Base-by-base conservation (phyloP, 1,139 yeast genomes). In the Pichia sp. region DNA sequence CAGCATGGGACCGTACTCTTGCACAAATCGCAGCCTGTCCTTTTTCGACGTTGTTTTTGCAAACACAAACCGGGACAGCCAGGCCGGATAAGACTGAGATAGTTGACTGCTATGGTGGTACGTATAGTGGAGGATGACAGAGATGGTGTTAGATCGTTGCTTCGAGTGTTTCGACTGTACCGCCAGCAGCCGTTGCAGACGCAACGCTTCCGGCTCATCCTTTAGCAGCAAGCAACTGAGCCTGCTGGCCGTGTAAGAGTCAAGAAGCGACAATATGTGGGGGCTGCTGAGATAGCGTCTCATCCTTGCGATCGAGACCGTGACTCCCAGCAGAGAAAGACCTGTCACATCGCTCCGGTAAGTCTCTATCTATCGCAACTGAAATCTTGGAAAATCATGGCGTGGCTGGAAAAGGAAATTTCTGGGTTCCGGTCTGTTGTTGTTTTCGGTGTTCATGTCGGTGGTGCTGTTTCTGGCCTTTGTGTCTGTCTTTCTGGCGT, bases 121-220 rank as follows among this genome's bases (percentile, higher is more conserved):
- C 6, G 43, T 38, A 40, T 41, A 53, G 7, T 46, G 33, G 31
- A 55, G 31, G 3, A 53, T 38, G 6, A 42, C 43, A 2, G 40
- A 14, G 4, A 54, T 44, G 20, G 43, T 14, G 16, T 54, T 54
- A 12, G 57, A 17, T 7, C 49, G 45, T 29, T 54, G 56, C n/a
- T n/a, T 27, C n/a, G 29, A 6, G 10, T 12, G 17, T 6, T 17
- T 7, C 2, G 16, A 33, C 7, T 42, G 16, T 9, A 30, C 33
- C 7, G 30, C 40, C 12, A 49, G 24, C n/a, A 49, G 43, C 8
- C 17, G 24, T 7, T 30, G 30, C 14, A 51, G 6, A 6, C 24
- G 46, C 12, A 31, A 16, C 1, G 53, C 33, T 3, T 12, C n/a
- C 12, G 42, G 14, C 10, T 17, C 33, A 6, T 30, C 47, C 14